Base-by-base conservation (phyloP, 352 stramenopile species). In the Phytophthora colocasiae region DNA sequence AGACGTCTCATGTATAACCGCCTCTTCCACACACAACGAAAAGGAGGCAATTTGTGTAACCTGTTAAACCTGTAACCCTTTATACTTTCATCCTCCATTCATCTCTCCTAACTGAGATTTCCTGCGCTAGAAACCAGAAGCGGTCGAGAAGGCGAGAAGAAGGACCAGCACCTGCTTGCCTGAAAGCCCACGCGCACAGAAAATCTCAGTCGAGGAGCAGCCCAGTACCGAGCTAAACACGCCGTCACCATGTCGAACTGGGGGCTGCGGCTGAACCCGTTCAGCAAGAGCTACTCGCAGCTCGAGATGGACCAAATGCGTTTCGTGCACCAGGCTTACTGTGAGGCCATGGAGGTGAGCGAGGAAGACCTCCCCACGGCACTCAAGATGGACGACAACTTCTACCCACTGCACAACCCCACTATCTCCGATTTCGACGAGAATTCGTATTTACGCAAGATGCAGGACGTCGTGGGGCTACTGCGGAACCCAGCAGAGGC, bases 361-460 rank as follows among this genome's bases (percentile, higher is more conserved):
- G 85, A 93, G 54, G 86, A 93, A 53, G 87, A 95, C 74, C 71
- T 95, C 58, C 87, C 87, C 27, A 82, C 83, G 48, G 83, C 89
- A 58, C 82, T 95, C 44, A 90, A 92, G 66, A 93, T 95, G 85
- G 85, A 95, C 69, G 87, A 95, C 54, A 80, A 74, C 58, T 95
- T 91, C 55, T 91, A 92, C 61, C 85, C 87, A 36, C 69, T 82
- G 2, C 90, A 92, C 65, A 83, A 85, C 54, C 87, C 87, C 15
- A 86, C 81, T 10, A 81, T 89, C 54, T 83, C 81, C 29, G 87
- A 95, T 58, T 95, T 95, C 65, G 85, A 93, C 66, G 85, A 95
- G 69, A 89, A 95, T 62, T 92, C 87, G 64, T 95, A 92, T 69
- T 76, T 95, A 59, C 85, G 87, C 57, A 95, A 93, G 78, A 95